phyloP scores from a whole-genome alignment of 1,284 basidiomycete genomes.

The Afroboletus lepidellus region DNA sequence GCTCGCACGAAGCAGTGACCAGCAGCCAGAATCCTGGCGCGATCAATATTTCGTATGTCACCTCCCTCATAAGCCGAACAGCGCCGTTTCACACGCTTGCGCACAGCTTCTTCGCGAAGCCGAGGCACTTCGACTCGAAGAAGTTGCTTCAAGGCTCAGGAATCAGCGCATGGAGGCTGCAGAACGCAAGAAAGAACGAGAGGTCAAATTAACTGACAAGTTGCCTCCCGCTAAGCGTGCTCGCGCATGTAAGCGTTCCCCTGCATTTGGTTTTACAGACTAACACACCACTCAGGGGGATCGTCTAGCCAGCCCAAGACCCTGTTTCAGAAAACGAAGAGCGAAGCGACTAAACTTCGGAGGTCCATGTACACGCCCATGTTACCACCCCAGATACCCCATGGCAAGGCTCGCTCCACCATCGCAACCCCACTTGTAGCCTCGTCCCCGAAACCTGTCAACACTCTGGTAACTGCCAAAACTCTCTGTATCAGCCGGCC shows the following conservation, averaged over 20 bases:
- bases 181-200: slow-evolving; percentile 67
- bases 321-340: slow-evolving; percentile 71
- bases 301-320: slow-evolving; percentile 53
- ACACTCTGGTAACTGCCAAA: slow-evolving; percentile 43
- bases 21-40: slow-evolving; percentile 62
- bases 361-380: slow-evolving; percentile 56
- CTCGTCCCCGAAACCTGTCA: slow-evolving; percentile 32
- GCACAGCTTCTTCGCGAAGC: slow-evolving; percentile 51
- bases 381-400: slow-evolving; percentile 50
- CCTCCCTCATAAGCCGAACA: not conserved
- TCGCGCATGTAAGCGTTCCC: slow-evolving; percentile 48
- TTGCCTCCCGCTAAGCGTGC: slow-evolving; percentile 61
- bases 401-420: slow-evolving; percentile 41
- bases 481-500: slow-evolving; percentile 40
- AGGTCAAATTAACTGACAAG: slow-evolving; percentile 68
- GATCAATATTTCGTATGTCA: slow-evolving; percentile 62
- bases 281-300: slow-evolving; percentile 43
- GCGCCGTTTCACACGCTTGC: slow-evolving; percentile 7
- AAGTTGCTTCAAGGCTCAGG: slow-evolving; percentile 56
- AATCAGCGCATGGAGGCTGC: slow-evolving; percentile 64
- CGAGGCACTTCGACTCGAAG: slow-evolving; percentile 61
- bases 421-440: slow-evolving; percentile 36
- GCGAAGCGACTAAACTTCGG: slow-evolving; percentile 65
- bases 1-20: slow-evolving; percentile 25
- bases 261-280: slow-evolving; percentile 4